Evolutionary conservation across 2,329 filamentous ascomycete species (phyloP).

Genomic region (Venturia asperata): DNA sequence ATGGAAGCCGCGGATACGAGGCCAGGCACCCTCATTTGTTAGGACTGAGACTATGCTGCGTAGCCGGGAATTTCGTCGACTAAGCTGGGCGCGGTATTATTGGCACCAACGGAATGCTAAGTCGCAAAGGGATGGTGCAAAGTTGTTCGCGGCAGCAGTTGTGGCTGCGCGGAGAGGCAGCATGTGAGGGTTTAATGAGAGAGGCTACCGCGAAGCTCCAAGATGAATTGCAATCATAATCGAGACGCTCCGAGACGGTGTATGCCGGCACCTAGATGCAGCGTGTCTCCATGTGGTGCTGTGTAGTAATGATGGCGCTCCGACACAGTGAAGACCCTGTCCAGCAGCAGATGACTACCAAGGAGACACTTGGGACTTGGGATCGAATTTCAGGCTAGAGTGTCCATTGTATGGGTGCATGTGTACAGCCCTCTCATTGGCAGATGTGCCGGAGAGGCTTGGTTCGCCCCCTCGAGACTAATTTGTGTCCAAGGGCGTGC

Average conservation of each 20-base stretch:
- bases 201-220: too few relatives aligned
- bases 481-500: constrained; percentile 1
- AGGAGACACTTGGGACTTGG: neutral
- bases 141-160: neutral
- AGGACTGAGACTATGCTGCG: neutral
- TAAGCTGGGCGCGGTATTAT: neutral
- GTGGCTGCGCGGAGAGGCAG: neutral
- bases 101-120: constrained; percentile 9
- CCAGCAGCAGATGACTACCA: neutral
- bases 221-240: too few relatives aligned
- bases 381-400: neutral
- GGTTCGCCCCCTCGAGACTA: neutral
- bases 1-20: constrained; percentile 3
- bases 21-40: constrained; percentile 6
- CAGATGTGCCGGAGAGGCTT: too few relatives aligned
- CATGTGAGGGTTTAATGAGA: neutral
- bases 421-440: neutral
- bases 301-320: neutral
- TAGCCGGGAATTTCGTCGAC: neutral
- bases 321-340: neutral
- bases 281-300: too few relatives aligned
- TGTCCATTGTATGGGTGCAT: neutral
- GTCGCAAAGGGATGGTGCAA: constrained; percentile 1
- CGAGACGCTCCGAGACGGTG: neutral
- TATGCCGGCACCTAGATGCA: too few relatives aligned